These are phyloP conservation scores for Alternaria ethzedia DNA, from an alignment of 2,329 filamentous ascomycete genomes.

Conservation along the genomic window DNA sequence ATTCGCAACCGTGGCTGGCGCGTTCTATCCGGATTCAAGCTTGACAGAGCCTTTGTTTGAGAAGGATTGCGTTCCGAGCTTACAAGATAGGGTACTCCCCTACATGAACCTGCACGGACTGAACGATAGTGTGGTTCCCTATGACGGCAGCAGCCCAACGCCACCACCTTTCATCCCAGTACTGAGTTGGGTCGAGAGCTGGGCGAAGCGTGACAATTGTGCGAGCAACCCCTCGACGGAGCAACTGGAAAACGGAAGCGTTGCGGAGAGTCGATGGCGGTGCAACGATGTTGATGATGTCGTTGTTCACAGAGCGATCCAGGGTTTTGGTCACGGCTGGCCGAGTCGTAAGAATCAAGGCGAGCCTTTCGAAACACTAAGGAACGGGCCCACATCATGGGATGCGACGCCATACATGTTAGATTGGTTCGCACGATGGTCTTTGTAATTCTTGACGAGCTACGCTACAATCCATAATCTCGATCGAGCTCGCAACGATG, in stretches of 20 bases:
- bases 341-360: conserved; percentile 23
- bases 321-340: conserved; percentile 34
- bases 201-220: conserved; percentile 20
- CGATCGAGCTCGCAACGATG: background rate
- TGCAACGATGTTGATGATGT: conserved; percentile 21
- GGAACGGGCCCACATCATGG: conserved; percentile 27
- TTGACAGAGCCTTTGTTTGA: conserved; percentile 28
- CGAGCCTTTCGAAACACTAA: conserved; percentile 25
- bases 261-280: conserved; percentile 19
- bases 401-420: conserved; percentile 27
- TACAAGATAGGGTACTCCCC: conserved; percentile 12
- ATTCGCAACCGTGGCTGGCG: conserved; percentile 55
- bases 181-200: conserved; percentile 15
- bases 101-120: conserved; percentile 30
- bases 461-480: background rate
- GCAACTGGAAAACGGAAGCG: conserved; percentile 15
- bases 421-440: conserved; percentile 30
- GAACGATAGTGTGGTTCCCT: conserved; percentile 30
- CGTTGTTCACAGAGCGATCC: conserved; percentile 20
- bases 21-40: conserved; percentile 46
- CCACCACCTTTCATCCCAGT: conserved; percentile 25
- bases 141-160: conserved; percentile 24
- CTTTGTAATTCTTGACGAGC: background rate
- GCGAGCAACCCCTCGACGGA: background rate
- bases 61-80: conserved; percentile 9